Evolutionary conservation across 495 filamentous ascomycete species (phyloP), one percentile per base, ranked within the genome.

Genomic region (Tuber umbilicatum): DNA sequence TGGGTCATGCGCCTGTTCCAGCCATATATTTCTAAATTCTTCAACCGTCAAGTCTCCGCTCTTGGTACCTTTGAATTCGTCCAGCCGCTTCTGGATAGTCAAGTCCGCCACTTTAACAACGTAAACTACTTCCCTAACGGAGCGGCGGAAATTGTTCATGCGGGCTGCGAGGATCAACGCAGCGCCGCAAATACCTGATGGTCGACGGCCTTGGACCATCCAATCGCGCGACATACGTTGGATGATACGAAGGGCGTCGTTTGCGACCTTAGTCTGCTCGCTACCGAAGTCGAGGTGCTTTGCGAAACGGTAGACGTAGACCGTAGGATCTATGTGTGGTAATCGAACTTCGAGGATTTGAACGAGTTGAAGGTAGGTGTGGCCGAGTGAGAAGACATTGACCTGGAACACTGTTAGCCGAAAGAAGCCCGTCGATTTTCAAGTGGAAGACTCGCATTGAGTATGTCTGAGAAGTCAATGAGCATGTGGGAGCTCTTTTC

Each of bases 91-190:
- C 73, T 90, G 90, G 77, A 99, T 92, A 5, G 95, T 99, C 42
- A 91, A 85, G 78, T 96, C 94, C 16, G 93, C 93, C 41, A 97
- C 94, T 79, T 97, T 97, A 74, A 97, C 96, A 27, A 97, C 90
- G 80, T 97, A 97, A 41, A 98, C 95, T 17, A 98, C 91, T 84
- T 99, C 95, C 39, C 93, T 87, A 9, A 96, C 89, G 0, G 92
- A 95, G 31, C 95, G 91, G 50, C 94, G 90, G 83, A 94, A 98
- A 83, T 97, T 97, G 86, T 97, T 96, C 90, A 97, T 97, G 43
- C 96, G 91, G 16, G 95, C 93, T 35, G 95, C 96, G 77, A 99
- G 89, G 77, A 99, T 92, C 73, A 99, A 87, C 74, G 93, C 94
- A 16, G 95, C 96, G 74, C 95, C 96, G 84, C 93, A 97, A 68